Conservation (phyloP, 2,329 filamentous ascomycete genomes). For the Bipolaris zeicola region DNA sequence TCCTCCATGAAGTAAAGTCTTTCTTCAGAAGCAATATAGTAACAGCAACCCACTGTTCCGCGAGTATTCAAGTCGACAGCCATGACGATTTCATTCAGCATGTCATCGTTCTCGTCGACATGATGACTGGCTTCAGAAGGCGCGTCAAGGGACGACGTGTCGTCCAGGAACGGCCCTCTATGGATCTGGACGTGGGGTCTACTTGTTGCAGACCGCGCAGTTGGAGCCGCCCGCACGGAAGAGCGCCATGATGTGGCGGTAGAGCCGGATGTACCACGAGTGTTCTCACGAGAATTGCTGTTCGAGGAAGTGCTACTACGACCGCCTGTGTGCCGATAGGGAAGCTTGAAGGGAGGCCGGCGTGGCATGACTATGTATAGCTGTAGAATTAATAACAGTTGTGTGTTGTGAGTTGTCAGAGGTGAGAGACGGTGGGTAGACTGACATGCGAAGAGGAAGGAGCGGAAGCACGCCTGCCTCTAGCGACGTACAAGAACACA, state of each 20-base stretch:
- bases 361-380: slow-evolving; percentile 17
- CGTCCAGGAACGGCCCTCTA: not conserved
- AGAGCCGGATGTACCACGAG: slow-evolving; percentile 10
- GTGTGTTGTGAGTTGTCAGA: not conserved
- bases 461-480: slow-evolving; percentile 21
- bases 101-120: slow-evolving; percentile 56
- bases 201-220: not conserved
- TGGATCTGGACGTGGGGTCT: not conserved
- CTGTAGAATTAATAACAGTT: not conserved
- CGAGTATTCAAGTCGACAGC: slow-evolving; percentile 76
- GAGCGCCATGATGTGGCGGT: slow-evolving; percentile 13
- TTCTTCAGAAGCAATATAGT: slow-evolving; percentile 74
- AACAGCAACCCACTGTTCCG: slow-evolving; percentile 79
- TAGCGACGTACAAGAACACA: not conserved
- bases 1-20: slow-evolving; percentile 79
- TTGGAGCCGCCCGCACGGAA: slow-evolving; percentile 18
- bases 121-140: slow-evolving; percentile 9
- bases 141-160: not conserved
- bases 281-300: slow-evolving; percentile 12
- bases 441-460: slow-evolving; percentile 21
- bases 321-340: slow-evolving; percentile 16
- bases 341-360: slow-evolving; percentile 10
- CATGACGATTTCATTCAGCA: slow-evolving; percentile 74
- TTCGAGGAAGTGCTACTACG: slow-evolving; percentile 17
- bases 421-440: slow-evolving; percentile 1